Base-by-base conservation (phyloP, 108 stramenopile genomes). In the Licmophora abbreviata region DNA sequence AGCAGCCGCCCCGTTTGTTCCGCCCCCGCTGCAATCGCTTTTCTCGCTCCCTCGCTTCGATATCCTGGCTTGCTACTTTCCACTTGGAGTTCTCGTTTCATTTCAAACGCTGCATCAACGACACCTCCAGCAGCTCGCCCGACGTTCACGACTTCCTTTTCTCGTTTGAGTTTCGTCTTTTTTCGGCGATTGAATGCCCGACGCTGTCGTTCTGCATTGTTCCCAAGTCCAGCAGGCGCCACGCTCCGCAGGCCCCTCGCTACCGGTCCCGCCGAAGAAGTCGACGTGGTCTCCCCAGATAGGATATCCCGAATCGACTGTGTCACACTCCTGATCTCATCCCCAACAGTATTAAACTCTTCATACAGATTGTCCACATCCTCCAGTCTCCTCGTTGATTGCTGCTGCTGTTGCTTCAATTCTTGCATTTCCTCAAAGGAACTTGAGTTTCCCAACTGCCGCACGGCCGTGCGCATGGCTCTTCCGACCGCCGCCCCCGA, bases 291-390 rank as follows among this genome's bases (percentile, higher is more conserved):
- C 10, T 66, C 66, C 10, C 66, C 67, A 27, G 60, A 38, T 26
- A 88, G 65, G 47, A 89, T 89, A 15, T 76, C 74, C 1, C 51
- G 67, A 37, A 89, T 81, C 8, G 75, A 66, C 57, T 61, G 64
- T 36, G 73, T 60, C n/a, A 89, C 88, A 37, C 62, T 48, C 32
- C 66, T 60, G 27, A 86, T 79, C 58, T 90, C 88, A 55, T 90
- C 88, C 27, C 48, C 50, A 0, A 82, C 77, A 22, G 81, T 85
- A 21, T 69, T 74, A 51, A 85, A 51, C 52, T 77, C 69, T 15
- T 81, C 67, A 43, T 65, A 59, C 21, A 76, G 15, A 42, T 56
- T 38, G 4, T 61, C 56, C 30, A 44, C 52, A n/a, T 28, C 52
- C 31, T 58, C 57, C 29, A 50, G 29, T 25, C 15, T 11, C 15